Conservation (phyloP, 1,284 basidiomycete genomes). For the Cutaneotrichosporon sp. region DNA sequence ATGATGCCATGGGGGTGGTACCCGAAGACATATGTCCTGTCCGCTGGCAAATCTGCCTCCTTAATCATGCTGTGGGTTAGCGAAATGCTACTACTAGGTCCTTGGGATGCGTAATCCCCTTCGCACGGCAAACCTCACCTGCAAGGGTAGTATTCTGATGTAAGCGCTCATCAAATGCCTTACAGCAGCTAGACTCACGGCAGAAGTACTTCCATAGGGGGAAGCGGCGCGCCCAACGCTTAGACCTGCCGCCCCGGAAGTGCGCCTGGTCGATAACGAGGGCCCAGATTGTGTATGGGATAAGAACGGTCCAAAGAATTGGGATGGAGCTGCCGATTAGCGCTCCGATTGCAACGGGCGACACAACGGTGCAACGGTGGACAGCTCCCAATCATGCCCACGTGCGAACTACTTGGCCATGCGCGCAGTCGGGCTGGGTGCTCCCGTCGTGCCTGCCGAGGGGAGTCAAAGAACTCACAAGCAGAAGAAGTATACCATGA, state of each 20-base stretch:
- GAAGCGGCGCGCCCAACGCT: slow-evolving; percentile 67
- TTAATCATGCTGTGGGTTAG: slow-evolving; percentile 32
- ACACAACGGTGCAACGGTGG: too few relatives aligned
- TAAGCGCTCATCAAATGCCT: too few relatives aligned
- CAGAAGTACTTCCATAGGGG: slow-evolving; percentile 62
- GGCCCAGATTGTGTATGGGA: slow-evolving; percentile 79
- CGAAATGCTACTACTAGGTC: neutral
- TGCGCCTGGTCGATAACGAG: slow-evolving; percentile 67
- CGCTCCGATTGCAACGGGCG: too few relatives aligned
- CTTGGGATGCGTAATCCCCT: neutral
- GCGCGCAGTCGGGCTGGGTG: neutral
- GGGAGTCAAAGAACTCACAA: slow-evolving; percentile 56
- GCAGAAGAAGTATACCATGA: slow-evolving; percentile 68
- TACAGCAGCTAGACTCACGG: slow-evolving; percentile 29
- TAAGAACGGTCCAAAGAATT: slow-evolving; percentile 76
- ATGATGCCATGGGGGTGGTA: slow-evolving; percentile 97
- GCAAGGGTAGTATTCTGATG: slow-evolving; percentile 55
- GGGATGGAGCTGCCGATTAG: slow-evolving; percentile 86
- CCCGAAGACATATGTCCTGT: slow-evolving; percentile 91
- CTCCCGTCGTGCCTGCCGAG: neutral
- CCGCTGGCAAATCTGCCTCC: slow-evolving; percentile 83
- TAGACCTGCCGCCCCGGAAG: slow-evolving; percentile 69
- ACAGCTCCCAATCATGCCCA: too few relatives aligned
- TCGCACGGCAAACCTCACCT: slow-evolving; percentile 15
- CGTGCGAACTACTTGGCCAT: neutral